Percentiles rank a stretch among this genome's conserved stretches.
Conservation (phyloP, 371 early-diverging fungal species). For the Mortierella sp. region DNA sequence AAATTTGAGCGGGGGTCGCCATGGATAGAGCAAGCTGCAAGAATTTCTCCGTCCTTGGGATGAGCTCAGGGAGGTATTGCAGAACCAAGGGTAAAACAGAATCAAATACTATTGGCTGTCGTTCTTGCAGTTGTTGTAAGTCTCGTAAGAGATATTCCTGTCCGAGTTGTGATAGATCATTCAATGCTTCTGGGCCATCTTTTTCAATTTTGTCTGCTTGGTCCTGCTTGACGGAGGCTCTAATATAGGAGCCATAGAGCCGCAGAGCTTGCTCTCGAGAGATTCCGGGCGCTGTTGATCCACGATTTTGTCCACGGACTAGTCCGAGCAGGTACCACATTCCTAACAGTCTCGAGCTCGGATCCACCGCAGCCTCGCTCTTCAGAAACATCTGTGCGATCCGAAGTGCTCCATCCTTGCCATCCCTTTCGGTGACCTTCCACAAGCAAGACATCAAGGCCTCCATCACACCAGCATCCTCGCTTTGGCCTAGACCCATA, state of each 20-base stretch:
- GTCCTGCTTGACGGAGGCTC: conserved; percentile 29
- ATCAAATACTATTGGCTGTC: conserved; percentile 38
- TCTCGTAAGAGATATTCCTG: conserved; percentile 41
- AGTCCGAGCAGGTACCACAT: conserved; percentile 53
- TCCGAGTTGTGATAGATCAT: conserved; percentile 6
- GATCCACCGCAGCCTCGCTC: conserved; percentile 28
- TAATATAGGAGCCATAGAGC: conserved; percentile 39
- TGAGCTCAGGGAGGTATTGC: conserved; percentile 29
- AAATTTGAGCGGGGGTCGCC: conserved; percentile 45
- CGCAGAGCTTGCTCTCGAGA: conserved; percentile 20
- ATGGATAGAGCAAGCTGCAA: conserved; percentile 28
- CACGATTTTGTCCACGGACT: conserved; percentile 23
- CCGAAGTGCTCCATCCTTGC: conserved; percentile 39
- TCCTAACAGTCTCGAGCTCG: conserved; percentile 24
- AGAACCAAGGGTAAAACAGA: conserved; percentile 29
- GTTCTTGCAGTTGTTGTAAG: conserved; percentile 40
- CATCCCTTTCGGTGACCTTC: conserved; percentile 41
- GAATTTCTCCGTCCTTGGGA: conserved; percentile 40
- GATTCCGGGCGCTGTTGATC: conserved; percentile 3
- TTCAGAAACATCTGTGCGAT: conserved; percentile 37
- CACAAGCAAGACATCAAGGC: conserved; percentile 37
- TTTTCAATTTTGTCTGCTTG: conserved; percentile 5
- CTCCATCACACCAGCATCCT: conserved; percentile 31
- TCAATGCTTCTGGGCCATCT: background rate
- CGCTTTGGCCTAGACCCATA: background rate